Evolutionary conservation across 345 rosid genomes (phyloP).

Genomic region (Syzygium aqueum): DNA sequence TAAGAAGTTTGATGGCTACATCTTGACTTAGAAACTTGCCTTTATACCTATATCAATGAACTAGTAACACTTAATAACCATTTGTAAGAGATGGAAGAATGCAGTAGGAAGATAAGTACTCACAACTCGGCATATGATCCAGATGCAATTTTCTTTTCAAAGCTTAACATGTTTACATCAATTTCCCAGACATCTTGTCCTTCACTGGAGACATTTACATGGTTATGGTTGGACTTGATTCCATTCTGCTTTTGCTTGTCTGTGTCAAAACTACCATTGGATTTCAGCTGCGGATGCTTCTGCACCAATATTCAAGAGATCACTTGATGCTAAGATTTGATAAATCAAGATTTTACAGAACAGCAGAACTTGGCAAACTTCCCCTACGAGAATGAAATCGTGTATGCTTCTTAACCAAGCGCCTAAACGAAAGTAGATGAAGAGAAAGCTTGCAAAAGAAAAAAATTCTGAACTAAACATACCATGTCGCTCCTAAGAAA

Average conservation of each 20-base stretch:
- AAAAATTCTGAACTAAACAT: not conserved
- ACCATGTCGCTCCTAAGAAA: not conserved
- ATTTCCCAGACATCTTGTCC: slow-evolving; percentile 12
- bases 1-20: slow-evolving; percentile 32
- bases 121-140: slow-evolving; percentile 35
- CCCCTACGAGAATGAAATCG: not conserved
- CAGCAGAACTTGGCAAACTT: not conserved
- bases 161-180: slow-evolving; percentile 6
- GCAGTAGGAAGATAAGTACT: slow-evolving; percentile 7
- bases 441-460: not conserved
- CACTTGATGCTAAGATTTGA: not conserved
- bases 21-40: slow-evolving; percentile 9
- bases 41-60: slow-evolving; percentile 6
- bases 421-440: not conserved
- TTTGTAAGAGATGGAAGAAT: not conserved
- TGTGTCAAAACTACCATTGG: slow-evolving; percentile 12
- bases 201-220: not conserved
- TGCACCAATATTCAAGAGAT: slow-evolving; percentile 16
- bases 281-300: slow-evolving; percentile 17
- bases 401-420: not conserved
- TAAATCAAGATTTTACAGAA: not conserved
- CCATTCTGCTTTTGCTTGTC: slow-evolving; percentile 22
- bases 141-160: slow-evolving; percentile 25
- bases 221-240: not conserved
- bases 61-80: not conserved